These are phyloP conservation scores for Entamoeba moshkovskii DNA, from an alignment of 208 protist species.

Conservation along the genomic window DNA sequence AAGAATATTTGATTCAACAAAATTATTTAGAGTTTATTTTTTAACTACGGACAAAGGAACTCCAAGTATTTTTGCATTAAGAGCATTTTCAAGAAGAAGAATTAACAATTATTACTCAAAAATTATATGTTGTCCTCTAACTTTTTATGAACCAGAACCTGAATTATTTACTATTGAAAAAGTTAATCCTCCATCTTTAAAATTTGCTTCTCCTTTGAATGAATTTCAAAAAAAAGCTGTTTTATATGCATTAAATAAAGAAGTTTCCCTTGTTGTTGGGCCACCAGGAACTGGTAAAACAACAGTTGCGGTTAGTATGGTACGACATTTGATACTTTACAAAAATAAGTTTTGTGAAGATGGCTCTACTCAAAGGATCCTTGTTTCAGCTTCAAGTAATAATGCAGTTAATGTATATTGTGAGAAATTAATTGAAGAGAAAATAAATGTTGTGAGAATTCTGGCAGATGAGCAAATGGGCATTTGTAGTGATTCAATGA, in stretches of 20 bases:
- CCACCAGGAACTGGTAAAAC: constrained; percentile 68
- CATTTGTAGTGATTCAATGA: constrained; percentile 54
- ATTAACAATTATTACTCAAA: not conserved
- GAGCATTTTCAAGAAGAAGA: not conserved
- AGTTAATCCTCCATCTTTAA: no score
- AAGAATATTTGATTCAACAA: no score
- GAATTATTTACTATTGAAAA: no score
- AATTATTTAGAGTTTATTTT: not conserved
- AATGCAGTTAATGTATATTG: constrained; percentile 84
- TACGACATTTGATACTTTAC: not conserved
- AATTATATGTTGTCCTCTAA: not conserved
- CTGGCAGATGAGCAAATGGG: constrained; percentile 65
- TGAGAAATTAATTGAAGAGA: constrained; percentile 71
- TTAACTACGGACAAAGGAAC: not conserved
- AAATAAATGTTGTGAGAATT: constrained; percentile 72
- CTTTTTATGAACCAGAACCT: no score
- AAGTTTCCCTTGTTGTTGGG: constrained; percentile 44
- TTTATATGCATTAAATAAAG: not conserved
- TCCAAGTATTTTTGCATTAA: not conserved
- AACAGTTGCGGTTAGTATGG: no score
- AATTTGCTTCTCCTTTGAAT: constrained; percentile 63
- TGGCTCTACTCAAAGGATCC: constrained; percentile 30
- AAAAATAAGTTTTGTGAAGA: constrained; percentile 41
- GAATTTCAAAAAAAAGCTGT: constrained; percentile 54
- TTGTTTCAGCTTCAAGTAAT: constrained; percentile 79